These are phyloP conservation scores for Candida yuanshanica DNA, from an alignment of 805 yeast species.

Conservation along the genomic window DNA sequence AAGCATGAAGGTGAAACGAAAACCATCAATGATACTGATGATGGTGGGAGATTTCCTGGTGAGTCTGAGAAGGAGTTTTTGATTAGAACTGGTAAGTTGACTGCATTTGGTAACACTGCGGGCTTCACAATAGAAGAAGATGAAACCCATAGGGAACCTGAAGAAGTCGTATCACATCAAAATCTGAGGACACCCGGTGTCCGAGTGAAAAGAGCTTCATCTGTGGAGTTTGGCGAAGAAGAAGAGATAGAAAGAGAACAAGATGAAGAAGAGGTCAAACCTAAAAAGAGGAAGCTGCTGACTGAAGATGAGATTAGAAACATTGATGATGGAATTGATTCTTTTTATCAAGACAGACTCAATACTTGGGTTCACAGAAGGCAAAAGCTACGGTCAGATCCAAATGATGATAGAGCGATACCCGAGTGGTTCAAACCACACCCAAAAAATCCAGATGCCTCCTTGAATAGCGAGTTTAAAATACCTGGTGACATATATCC, in stretches of 20 bases:
- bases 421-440: constrained; percentile 74
- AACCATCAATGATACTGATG: constrained; percentile 5
- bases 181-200: constrained; percentile 23
- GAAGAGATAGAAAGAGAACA: constrained; percentile 16
- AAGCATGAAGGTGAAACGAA: constrained; percentile 21
- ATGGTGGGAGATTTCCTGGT: constrained; percentile 41
- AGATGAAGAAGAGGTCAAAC: constrained; percentile 8
- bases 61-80: constrained; percentile 78
- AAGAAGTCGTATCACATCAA: constrained; percentile 14
- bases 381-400: constrained; percentile 33
- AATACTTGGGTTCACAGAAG: constrained; percentile 54
- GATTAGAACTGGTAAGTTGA: constrained; percentile 84
- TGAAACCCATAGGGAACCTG: constrained; percentile 14
- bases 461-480: constrained; percentile 58
- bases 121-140: constrained; percentile 43
- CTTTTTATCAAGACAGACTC: constrained; percentile 53
- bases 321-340: constrained; percentile 80
- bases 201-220: constrained; percentile 7
- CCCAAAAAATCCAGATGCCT: constrained; percentile 72
- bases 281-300: constrained; percentile 12
- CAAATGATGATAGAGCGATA: constrained; percentile 11
- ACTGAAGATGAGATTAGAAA: constrained; percentile 34
- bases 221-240: constrained; percentile 4
- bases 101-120: constrained; percentile 79
- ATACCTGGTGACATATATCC: constrained; percentile 91